Evolutionary conservation across 345 rosid species (phyloP).

Genomic region (Syzygium aromaticum): DNA sequence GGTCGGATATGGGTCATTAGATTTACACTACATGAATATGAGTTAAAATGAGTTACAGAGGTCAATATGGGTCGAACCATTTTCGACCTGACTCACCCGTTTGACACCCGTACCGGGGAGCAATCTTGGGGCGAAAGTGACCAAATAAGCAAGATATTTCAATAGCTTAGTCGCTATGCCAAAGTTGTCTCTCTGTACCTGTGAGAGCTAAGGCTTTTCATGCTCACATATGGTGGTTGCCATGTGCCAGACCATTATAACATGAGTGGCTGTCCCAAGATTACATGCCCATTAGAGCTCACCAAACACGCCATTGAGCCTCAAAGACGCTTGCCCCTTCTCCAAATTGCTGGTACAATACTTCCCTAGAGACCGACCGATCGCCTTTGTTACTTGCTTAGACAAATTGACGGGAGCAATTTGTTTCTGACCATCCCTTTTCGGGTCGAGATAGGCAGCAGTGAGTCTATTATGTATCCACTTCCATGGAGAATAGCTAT

Average conservation of each 20-base stretch:
- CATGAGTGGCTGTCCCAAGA: neutral
- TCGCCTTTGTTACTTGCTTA: neutral
- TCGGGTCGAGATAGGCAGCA: neutral
- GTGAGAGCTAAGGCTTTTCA: neutral
- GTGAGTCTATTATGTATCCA: fast-evolving
- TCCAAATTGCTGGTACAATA: too few relatives aligned
- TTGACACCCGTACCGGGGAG: too few relatives aligned
- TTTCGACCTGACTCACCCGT: too few relatives aligned
- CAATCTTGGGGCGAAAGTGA: neutral
- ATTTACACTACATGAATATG: too few relatives aligned
- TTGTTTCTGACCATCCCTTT: neutral
- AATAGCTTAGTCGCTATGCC: neutral
- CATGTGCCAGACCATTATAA: constrained; percentile 2
- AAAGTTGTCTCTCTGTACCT: neutral
- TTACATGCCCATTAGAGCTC: neutral
- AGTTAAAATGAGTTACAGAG: too few relatives aligned
- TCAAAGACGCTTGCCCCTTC: neutral
- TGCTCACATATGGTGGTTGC: neutral
- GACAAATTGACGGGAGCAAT: neutral
- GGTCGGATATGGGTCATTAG: too few relatives aligned
- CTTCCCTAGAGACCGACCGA: neutral
- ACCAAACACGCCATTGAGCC: fast-evolving
- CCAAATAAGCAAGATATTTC: neutral
- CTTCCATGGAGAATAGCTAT: neutral
- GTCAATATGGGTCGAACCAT: too few relatives aligned